These are phyloP conservation scores for Begonia peltatifolia DNA, from an alignment of 306 rosid species.

Conservation along the genomic window DNA sequence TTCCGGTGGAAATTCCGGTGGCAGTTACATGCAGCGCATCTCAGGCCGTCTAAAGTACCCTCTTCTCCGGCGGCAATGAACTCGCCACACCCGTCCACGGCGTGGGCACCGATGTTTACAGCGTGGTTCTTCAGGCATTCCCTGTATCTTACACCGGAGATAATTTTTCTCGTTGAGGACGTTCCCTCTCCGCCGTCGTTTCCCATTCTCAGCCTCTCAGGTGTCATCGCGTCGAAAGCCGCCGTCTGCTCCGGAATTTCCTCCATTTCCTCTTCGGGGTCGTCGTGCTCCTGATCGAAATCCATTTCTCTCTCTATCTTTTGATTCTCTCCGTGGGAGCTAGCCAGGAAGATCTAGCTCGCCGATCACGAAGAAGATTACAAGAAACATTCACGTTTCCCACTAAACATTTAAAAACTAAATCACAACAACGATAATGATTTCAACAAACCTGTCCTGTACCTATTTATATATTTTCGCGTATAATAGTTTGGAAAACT, in stretches of 20 bases:
- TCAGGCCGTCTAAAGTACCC: slow-evolving; percentile 61
- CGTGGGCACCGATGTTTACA: slow-evolving; percentile 46
- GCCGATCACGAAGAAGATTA: background rate
- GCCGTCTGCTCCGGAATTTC: slow-evolving; percentile 16
- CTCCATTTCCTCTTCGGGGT: slow-evolving; percentile 42
- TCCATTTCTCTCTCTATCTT: slow-evolving; percentile 29
- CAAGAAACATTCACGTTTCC: slow-evolving; percentile 2
- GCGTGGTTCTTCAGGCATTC: slow-evolving; percentile 90
- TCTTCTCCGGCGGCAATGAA: slow-evolving; percentile 65
- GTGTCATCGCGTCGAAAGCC: slow-evolving; percentile 24
- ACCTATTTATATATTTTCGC: no score
- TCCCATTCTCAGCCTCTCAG: slow-evolving; percentile 12
- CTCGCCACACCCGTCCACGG: slow-evolving; percentile 83
- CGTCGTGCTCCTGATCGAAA: slow-evolving; percentile 50
- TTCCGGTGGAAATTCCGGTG: slow-evolving; percentile 90
- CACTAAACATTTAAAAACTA: slow-evolving; percentile 8
- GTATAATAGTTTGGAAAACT: no score
- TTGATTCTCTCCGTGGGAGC: no score
- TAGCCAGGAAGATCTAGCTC: no score
- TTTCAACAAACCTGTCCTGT: no score
- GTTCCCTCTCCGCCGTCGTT: slow-evolving; percentile 12
- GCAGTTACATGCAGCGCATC: slow-evolving; percentile 85
- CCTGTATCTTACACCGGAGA: slow-evolving; percentile 29
- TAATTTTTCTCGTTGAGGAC: slow-evolving; percentile 12
- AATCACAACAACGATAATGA: background rate